These are phyloP conservation scores for Phytophthora hybrid DNA, from an alignment of 352 stramenopile species.

Conservation along the genomic window DNA sequence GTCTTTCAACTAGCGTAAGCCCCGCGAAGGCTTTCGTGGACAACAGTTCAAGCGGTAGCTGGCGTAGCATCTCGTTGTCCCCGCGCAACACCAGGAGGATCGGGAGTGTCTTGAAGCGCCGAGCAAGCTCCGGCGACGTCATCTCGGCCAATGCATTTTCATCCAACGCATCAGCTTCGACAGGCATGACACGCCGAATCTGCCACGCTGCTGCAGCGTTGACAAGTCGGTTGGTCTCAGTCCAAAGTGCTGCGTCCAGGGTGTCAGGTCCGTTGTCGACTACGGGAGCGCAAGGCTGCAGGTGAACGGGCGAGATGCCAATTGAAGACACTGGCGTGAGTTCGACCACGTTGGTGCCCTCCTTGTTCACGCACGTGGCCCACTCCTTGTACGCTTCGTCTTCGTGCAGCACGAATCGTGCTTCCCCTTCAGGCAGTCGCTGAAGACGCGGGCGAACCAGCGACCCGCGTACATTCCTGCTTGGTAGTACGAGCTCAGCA, in stretches of 20 bases:
- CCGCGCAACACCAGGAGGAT: slow-evolving; percentile 24
- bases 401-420: too few relatives aligned
- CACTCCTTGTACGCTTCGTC: slow-evolving; percentile 7
- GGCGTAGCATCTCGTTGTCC: slow-evolving; percentile 10
- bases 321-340: slow-evolving; percentile 15
- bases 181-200: slow-evolving; percentile 25
- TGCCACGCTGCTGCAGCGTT: slow-evolving; percentile 30
- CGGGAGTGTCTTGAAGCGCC: slow-evolving; percentile 21
- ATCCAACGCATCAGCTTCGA: slow-evolving; percentile 17
- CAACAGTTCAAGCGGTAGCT: slow-evolving; percentile 19
- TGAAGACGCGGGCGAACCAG: slow-evolving; percentile 18
- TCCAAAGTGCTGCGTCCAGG: slow-evolving; percentile 12
- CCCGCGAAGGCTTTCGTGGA: slow-evolving; percentile 11
- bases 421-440: slow-evolving; percentile 18
- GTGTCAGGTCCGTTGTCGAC: too few relatives aligned
- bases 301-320: slow-evolving; percentile 17
- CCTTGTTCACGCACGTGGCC: slow-evolving; percentile 3
- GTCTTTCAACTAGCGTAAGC: slow-evolving; percentile 25
- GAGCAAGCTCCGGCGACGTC: slow-evolving; percentile 17
- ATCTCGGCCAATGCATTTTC: slow-evolving; percentile 10
- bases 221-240: slow-evolving; percentile 15
- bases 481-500: background rate
- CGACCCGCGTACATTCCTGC: background rate
- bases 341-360: background rate
- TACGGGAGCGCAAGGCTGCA: slow-evolving; percentile 14